phyloP scores from a whole-genome alignment of 2,329 filamentous ascomycete genomes.

The Sarocladium brachiariae region DNA sequence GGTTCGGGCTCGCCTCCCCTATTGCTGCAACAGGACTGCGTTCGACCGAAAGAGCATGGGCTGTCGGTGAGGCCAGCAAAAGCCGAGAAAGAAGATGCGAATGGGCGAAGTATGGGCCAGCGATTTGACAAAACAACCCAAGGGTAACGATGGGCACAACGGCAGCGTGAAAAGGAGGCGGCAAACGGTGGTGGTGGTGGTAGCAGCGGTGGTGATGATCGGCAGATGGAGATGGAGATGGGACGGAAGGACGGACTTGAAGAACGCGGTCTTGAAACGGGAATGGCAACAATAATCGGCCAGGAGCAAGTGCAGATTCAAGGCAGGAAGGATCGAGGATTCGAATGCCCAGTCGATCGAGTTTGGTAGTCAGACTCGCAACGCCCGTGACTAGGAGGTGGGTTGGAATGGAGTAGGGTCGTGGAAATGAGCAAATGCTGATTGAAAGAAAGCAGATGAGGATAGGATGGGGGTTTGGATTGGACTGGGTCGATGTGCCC shows the following conservation, averaged over 20 bases:
- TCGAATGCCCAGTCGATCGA: not conserved
- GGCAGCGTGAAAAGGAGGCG: not conserved
- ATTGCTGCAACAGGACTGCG: slow-evolving; percentile 3
- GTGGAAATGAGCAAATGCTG: slow-evolving; percentile 1
- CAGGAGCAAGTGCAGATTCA: slow-evolving; percentile 5
- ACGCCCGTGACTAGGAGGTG: not conserved
- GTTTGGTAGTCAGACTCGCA: not conserved
- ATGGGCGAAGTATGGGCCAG: not conserved
- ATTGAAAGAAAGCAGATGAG: slow-evolving; percentile 6
- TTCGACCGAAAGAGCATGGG: slow-evolving; percentile 1
- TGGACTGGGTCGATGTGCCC: slow-evolving; percentile 5
- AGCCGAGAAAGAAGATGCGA: not conserved
- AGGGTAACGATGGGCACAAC: slow-evolving; percentile 6
- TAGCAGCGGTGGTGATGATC: slow-evolving; percentile 4
- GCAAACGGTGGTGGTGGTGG: not conserved
- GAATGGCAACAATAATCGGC: not conserved
- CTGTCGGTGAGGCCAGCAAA: not conserved
- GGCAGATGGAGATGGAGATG: not conserved
- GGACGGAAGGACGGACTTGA: slow-evolving; percentile 2
- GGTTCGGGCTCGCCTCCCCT: not conserved
- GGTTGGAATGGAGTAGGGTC: slow-evolving; percentile 1
- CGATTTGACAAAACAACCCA: not conserved
- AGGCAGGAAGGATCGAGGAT: slow-evolving; percentile 6
- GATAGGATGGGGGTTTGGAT: not conserved
- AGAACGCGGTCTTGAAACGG: slow-evolving; percentile 4